Evolutionary conservation across 768 basidiomycete genomes (phyloP).

Genomic region (Amanita pseudoporphyria): DNA sequence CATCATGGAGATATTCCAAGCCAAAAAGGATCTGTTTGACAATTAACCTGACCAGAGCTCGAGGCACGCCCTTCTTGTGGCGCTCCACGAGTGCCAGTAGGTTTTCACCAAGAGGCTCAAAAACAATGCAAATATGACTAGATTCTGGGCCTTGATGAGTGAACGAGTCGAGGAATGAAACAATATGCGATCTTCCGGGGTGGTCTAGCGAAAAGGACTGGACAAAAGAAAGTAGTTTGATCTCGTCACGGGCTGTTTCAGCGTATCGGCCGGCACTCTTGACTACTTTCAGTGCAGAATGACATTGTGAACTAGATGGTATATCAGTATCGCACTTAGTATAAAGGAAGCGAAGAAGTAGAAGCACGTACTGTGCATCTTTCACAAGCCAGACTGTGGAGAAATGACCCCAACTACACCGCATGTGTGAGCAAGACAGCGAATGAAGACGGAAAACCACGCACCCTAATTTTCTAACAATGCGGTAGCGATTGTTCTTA

Average conservation of each 20-base stretch:
- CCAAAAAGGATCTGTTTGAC: slow-evolving; percentile 82
- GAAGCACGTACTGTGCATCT: slow-evolving; percentile 50
- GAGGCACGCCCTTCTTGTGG: slow-evolving; percentile 77
- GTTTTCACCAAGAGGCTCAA: slow-evolving; percentile 79
- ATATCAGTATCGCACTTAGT: slow-evolving; percentile 6
- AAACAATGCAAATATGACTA: slow-evolving; percentile 84
- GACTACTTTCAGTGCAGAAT: slow-evolving; percentile 91
- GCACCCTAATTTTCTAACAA: slow-evolving; percentile 86
- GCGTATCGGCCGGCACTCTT: slow-evolving; percentile 94
- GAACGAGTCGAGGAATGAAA: slow-evolving; percentile 89
- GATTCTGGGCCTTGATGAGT: slow-evolving; percentile 63
- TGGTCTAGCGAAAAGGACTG: slow-evolving; percentile 63
- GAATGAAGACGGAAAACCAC: slow-evolving; percentile 12
- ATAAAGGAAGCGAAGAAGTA: slow-evolving; percentile 12
- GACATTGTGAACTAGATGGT: slow-evolving; percentile 46
- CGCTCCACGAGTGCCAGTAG: slow-evolving; percentile 66
- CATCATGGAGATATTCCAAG: slow-evolving; percentile 85
- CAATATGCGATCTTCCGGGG: slow-evolving; percentile 71
- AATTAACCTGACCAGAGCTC: slow-evolving; percentile 75
- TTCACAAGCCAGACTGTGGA: slow-evolving; percentile 91
- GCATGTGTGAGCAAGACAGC: slow-evolving; percentile 8
- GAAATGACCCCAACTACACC: slow-evolving; percentile 83
- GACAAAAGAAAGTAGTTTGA: slow-evolving; percentile 79
- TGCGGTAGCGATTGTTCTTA: slow-evolving; percentile 74
- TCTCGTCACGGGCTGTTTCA: slow-evolving; percentile 95